Percentiles rank a stretch among this genome's conserved stretches.
Conservation (phyloP, 1,284 basidiomycete species). For the Ustilago bromivora region DNA sequence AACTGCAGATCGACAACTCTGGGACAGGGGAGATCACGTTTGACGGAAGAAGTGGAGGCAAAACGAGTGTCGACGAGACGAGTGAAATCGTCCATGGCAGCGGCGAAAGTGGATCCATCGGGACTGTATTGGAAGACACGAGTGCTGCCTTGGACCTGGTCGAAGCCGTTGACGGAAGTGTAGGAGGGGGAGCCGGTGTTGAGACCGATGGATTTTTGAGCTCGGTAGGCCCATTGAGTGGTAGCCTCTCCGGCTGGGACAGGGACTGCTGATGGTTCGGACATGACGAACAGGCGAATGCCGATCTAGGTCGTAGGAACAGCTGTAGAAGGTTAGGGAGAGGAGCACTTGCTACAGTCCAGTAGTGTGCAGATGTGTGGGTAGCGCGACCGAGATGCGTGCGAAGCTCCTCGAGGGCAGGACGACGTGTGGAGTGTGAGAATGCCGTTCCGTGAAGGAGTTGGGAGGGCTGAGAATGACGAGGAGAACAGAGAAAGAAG, state of each 20-base stretch:
- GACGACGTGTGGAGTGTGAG: not conserved
- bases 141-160: constrained; percentile 76
- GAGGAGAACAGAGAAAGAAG: not conserved
- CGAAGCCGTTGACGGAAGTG: constrained; percentile 77
- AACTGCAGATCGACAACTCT: constrained; percentile 87
- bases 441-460: constrained; percentile 1
- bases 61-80: constrained; percentile 76
- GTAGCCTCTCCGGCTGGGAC: constrained; percentile 40
- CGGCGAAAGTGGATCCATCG: constrained; percentile 88
- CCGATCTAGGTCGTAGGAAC: not conserved
- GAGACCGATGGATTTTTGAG: constrained; percentile 91
- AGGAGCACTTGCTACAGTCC: not conserved
- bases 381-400: too few relatives aligned
- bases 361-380: constrained; percentile 2
- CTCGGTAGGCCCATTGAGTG: constrained; percentile 74
- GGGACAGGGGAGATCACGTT: constrained; percentile 71
- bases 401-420: not conserved
- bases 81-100: constrained; percentile 82
- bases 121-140: constrained; percentile 85
- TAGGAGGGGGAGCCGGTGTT: constrained; percentile 85
- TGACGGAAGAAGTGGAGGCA: constrained; percentile 56
- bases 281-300: constrained; percentile 17
- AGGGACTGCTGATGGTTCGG: constrained; percentile 39
- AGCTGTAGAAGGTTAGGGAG: not conserved
- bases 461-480: not conserved